Conservation (phyloP, 2,329 filamentous ascomycete genomes). For the Teratosphaeria destructans region DNA sequence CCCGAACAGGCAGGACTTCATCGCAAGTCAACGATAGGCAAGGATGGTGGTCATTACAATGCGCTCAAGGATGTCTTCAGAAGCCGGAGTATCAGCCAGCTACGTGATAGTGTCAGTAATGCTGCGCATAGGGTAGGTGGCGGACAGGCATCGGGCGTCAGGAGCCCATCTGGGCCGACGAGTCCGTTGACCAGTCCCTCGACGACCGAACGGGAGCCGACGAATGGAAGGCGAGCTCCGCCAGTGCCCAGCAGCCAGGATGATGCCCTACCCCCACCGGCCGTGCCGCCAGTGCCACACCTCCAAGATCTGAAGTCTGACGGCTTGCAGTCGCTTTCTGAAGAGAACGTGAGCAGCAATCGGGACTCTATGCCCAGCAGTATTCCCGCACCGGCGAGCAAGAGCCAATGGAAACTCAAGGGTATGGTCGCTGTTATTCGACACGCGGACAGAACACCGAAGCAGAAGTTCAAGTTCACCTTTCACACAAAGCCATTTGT, state of each 20-base stretch:
- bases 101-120: conserved; percentile 34
- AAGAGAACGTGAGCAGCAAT: conserved; percentile 2
- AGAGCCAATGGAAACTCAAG: conserved; percentile 96
- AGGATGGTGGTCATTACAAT: conserved; percentile 27
- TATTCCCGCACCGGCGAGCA: conserved; percentile 49
- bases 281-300: conserved; percentile 5
- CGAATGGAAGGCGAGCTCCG: conserved; percentile 3
- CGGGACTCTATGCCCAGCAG: conserved; percentile 12
- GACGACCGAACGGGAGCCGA: conserved; percentile 26
- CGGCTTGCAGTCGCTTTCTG: neutral
- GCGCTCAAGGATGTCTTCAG: conserved; percentile 51
- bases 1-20: neutral
- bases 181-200: conserved; percentile 36
- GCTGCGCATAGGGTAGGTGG: conserved; percentile 18
- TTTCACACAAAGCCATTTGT: conserved; percentile 97
- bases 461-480: conserved; percentile 99
- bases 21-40: conserved; percentile 12
- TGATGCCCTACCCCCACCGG: conserved; percentile 20
- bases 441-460: conserved; percentile 92
- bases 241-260: conserved; percentile 14
- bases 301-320: neutral
- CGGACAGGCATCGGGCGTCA: conserved; percentile 5
- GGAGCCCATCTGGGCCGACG: conserved; percentile 19
- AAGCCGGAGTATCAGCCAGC: conserved; percentile 53
- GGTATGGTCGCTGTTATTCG: conserved; percentile 94